Evolutionary conservation across 1,284 basidiomycete species (phyloP), one percentile per base, ranked within the genome.

Genomic region (Austroboletus novae-zelandiae): DNA sequence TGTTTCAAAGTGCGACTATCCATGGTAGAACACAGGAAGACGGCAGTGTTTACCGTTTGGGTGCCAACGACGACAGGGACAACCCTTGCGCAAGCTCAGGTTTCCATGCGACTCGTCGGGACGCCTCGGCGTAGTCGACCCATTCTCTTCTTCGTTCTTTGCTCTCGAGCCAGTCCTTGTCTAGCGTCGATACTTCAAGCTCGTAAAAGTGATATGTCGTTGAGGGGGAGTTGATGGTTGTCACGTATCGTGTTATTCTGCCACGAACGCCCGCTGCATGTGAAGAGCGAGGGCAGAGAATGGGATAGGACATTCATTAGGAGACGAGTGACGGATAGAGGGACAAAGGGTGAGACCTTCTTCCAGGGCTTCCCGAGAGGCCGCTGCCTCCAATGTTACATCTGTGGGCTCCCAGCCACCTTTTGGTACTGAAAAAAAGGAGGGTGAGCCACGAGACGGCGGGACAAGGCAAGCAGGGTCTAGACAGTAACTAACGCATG

Each of bases 271-370:
- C 88, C 65, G 88, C 88, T 90, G 74, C 68, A 64, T 62, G 54
- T 51, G 53, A 64, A 61, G 61, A 63, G 59, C 61, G 59, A 60
- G 59, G 66, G 61, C 66, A 60, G 66, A 53, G 59, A 70, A 71
- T 61, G 64, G 65, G 70, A 74, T 69, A 74, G 75, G 78, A 75
- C 63, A 71, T 71, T 65, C 64, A 78, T 83, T 74, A 83, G 80
- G 80, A 78, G 76, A 67, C 72, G 81, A 79, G 78, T 76, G 77
- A 85, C 81, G 81, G 75, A 79, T 70, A 84, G 76, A 86, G 78
- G 80, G 81, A 81, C 77, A 83, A 83, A 81, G 76, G 82, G 81
- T 84, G 81, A 81, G 86, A 91, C 89, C 89, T 91, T 91, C 89
- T 89, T 91, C 89, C 71, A 86, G 77, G 74, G 89, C 89, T 83